Conservation (phyloP, 2,329 filamentous ascomycete genomes). For the Chaetoscypha palmicola region DNA sequence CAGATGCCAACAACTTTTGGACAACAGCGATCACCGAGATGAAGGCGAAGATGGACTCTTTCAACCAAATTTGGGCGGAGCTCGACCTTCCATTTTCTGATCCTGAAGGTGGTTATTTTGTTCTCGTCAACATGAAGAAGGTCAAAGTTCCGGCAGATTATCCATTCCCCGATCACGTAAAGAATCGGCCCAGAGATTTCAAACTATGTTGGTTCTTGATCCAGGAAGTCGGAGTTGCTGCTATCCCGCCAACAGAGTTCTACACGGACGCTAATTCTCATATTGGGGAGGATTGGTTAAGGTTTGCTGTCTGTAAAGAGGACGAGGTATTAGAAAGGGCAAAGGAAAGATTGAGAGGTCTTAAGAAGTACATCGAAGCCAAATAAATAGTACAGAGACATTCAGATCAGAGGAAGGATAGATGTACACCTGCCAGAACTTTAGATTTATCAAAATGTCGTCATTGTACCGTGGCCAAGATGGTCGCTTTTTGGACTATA, state of each 20-base stretch:
- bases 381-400: not conserved
- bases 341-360: slow-evolving; percentile 64
- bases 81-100: slow-evolving; percentile 58
- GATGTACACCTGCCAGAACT: no score
- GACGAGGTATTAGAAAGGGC: slow-evolving; percentile 76
- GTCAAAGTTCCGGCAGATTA: slow-evolving; percentile 80
- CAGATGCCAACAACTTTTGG: slow-evolving; percentile 83
- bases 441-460: no score
- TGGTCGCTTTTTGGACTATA: no score
- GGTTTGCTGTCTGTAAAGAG: slow-evolving; percentile 95
- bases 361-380: slow-evolving; percentile 40
- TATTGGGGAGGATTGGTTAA: slow-evolving; percentile 85
- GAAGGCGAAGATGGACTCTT: slow-evolving; percentile 79
- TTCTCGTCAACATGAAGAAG: slow-evolving; percentile 86
- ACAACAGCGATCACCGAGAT: slow-evolving; percentile 75
- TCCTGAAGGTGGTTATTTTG: slow-evolving; percentile 95
- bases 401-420: no score
- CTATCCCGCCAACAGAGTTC: slow-evolving; percentile 95
- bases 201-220: slow-evolving; percentile 96
- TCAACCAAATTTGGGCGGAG: slow-evolving; percentile 76
- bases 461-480: no score
- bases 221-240: slow-evolving; percentile 89
- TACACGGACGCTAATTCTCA: slow-evolving; percentile 80
- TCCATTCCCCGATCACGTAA: slow-evolving; percentile 83
- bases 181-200: slow-evolving; percentile 81